Base-by-base conservation (phyloP, 495 filamentous ascomycete species). In the Lichenothelia convexa region DNA sequence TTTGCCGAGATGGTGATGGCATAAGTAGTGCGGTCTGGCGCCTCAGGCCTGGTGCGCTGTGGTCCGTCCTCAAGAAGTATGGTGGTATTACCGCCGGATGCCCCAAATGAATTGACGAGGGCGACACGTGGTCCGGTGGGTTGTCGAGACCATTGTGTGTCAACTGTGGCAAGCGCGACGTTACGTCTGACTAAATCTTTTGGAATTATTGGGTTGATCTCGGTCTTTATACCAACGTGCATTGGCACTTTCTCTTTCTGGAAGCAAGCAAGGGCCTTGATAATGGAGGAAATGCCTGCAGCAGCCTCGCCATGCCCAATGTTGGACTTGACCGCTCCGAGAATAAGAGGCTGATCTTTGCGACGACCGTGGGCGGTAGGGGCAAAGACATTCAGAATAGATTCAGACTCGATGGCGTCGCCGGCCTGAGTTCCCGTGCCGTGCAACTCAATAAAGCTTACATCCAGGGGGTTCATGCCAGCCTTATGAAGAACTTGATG, bases 1-100 rank as follows among this genome's bases (percentile, higher is more conserved):
- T 61, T 61, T 4, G 58, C 64, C 0, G 55, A 57, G 1, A 58
- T 40, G 5, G 44, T 36, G 24, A 63, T 35, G 1, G 48, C 39
- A 35, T 56, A 41, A 0, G 42, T 38, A 15, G 32, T 36, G 12
- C 58, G 53, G 34, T 47, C 44, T 32, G 59, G 55, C 18, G 33
- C n/a, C 21, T 26, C 39, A 41, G 11, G 3, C 23, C n/a, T 32
- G 23, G 5, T 36, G 11, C 8, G 34, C 26, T n/a, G n/a, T n/a
- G 55, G 55, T 0, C 50, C 48, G 5, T 67, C 62, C 40, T 62
- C 59, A 4, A 66, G 8, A 1, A 58, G 21, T 3, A 64, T 19
- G n/a, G 43, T 42, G 3, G 48, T 45, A 18, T 51, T 51, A 5
- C 48, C 48, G 12, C 48, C 48, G 18, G 48, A 45, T 21, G 48